Conservation (phyloP, 345 rosid genomes). For the Anastatica hierochuntica region DNA sequence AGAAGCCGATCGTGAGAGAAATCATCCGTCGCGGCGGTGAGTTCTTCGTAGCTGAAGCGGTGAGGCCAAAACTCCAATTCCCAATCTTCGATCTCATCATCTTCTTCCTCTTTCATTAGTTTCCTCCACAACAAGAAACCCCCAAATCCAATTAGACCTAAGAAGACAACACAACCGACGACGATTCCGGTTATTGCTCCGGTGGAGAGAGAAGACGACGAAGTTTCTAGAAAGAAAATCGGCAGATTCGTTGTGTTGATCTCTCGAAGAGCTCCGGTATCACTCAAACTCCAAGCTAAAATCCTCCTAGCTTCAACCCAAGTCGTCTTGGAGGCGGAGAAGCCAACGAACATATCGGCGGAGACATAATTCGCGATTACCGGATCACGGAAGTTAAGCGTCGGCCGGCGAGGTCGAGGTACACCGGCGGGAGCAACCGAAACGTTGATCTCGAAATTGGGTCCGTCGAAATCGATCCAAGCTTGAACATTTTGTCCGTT, state of each 20-base stretch:
- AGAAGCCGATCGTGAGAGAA: constrained; percentile 59
- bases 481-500: constrained; percentile 64
- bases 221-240: constrained; percentile 29
- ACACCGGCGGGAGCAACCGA: constrained; percentile 65
- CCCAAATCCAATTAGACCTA: constrained; percentile 27
- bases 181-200: constrained; percentile 65
- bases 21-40: constrained; percentile 40
- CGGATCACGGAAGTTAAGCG: constrained; percentile 46
- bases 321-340: constrained; percentile 61
- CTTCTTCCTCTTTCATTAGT: constrained; percentile 32
- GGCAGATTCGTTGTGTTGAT: constrained; percentile 64
- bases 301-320: constrained; percentile 67
- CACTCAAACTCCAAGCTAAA: constrained; percentile 86
- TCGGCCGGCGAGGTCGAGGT: constrained; percentile 43
- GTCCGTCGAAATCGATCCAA: constrained; percentile 80
- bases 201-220: constrained; percentile 42
- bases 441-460: constrained; percentile 55
- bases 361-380: constrained; percentile 67
- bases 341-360: constrained; percentile 65
- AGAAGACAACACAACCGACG: constrained; percentile 38
- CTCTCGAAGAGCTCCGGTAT: constrained; percentile 43
- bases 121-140: constrained; percentile 39
- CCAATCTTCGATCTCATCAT: constrained; percentile 74
- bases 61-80: constrained; percentile 93
- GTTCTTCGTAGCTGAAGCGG: constrained; percentile 69